Conservation (phyloP, 2,329 filamentous ascomycete species). For the Fusarium sp. region DNA sequence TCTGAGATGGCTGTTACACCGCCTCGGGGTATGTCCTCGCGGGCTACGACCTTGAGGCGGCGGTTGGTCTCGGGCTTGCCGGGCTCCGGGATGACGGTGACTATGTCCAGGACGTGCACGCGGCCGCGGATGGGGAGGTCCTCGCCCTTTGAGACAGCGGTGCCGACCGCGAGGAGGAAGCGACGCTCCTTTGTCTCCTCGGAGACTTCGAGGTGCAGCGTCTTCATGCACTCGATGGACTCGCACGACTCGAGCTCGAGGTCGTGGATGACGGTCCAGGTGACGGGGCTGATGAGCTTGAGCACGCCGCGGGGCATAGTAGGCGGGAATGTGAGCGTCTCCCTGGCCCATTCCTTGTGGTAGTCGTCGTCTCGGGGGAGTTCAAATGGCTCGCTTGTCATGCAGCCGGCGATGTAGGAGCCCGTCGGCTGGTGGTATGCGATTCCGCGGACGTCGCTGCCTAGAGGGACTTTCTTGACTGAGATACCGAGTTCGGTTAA, state of each 20-base stretch:
- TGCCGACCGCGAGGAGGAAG: conserved; percentile 85
- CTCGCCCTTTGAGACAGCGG: conserved; percentile 86
- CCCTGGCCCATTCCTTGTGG: conserved; percentile 81
- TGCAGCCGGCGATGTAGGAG: conserved; percentile 81
- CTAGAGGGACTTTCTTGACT: conserved; percentile 75
- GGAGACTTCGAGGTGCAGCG: conserved; percentile 87
- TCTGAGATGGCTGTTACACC: conserved; percentile 88
- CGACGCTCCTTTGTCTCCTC: conserved; percentile 89
- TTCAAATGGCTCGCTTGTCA: conserved; percentile 75
- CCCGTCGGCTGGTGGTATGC: conserved; percentile 80
- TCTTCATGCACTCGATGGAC: conserved; percentile 82
- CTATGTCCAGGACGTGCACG: conserved; percentile 91
- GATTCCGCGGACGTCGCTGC: conserved; percentile 76
- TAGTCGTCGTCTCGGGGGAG: conserved; percentile 88
- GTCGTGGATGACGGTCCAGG: conserved; percentile 82
- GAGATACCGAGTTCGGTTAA: conserved; percentile 82
- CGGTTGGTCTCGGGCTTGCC: conserved; percentile 86
- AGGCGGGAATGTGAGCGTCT: conserved; percentile 73
- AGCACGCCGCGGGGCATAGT: conserved; percentile 76
- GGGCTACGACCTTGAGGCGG: conserved; percentile 85
- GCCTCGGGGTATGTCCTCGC: conserved; percentile 91
- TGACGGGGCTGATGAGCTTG: conserved; percentile 81
- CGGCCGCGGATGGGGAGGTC: conserved; percentile 87
- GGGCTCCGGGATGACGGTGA: conserved; percentile 90
- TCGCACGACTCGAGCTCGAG: conserved; percentile 79